A percentile compares a stretch with the other conserved stretches of the same genome.
These are phyloP conservation scores for Phytophthora litchii DNA, from an alignment of 352 stramenopile species.

Conservation along the genomic window DNA sequence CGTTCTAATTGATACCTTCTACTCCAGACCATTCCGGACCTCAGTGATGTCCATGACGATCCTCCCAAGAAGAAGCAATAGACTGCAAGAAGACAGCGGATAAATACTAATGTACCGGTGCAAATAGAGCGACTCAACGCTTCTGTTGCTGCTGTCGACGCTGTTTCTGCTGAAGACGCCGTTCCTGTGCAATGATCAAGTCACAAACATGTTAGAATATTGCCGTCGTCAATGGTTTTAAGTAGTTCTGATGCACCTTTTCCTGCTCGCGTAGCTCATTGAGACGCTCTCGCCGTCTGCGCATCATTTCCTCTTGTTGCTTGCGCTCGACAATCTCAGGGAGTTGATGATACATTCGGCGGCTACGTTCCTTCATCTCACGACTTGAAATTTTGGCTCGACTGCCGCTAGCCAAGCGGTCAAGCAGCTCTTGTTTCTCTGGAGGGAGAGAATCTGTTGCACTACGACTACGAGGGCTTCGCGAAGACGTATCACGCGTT, in stretches of 20 bases:
- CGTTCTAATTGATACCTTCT: neutral
- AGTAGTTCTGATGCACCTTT: slow-evolving; percentile 45
- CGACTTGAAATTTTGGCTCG: slow-evolving; percentile 60
- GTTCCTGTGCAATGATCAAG: slow-evolving; percentile 36
- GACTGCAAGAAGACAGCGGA: neutral
- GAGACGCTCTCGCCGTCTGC: slow-evolving; percentile 64
- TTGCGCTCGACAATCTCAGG: slow-evolving; percentile 78
- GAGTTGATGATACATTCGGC: slow-evolving; percentile 67
- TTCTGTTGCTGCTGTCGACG: slow-evolving; percentile 41
- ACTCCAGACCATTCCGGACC: slow-evolving; percentile 56
- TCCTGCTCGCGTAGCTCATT: slow-evolving; percentile 73
- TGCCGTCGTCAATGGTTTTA: neutral
- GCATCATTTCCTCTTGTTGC: slow-evolving; percentile 74
- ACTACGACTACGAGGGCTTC: neutral
- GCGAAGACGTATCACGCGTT: neutral
- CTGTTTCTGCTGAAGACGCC: slow-evolving; percentile 60
- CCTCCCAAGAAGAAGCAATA: slow-evolving; percentile 26
- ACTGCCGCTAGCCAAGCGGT: slow-evolving; percentile 53
- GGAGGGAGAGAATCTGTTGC: slow-evolving; percentile 6
- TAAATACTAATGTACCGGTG: slow-evolving; percentile 35
- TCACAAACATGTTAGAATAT: slow-evolving; percentile 1
- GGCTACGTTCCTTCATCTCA: slow-evolving; percentile 76
- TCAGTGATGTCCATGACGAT: slow-evolving; percentile 27
- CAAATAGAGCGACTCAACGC: slow-evolving; percentile 19
- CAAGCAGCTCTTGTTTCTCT: slow-evolving; percentile 43